Evolutionary conservation across 805 yeast species (phyloP), one percentile per base, ranked within the genome.

Genomic region (Metschnikowia lachancei): DNA sequence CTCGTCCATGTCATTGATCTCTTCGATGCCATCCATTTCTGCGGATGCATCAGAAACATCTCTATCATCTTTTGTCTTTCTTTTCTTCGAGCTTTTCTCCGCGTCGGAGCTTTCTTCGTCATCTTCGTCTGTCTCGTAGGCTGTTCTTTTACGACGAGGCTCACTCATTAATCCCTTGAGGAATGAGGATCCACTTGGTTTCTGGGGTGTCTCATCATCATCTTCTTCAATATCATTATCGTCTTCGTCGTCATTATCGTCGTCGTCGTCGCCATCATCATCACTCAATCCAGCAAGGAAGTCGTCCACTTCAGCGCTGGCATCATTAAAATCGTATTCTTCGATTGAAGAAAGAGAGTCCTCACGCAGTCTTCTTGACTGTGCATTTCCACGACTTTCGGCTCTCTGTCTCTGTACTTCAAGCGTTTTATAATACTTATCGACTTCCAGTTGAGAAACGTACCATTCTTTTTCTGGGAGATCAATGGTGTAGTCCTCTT

Each of bases 401-500:
- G 46, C 51, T 41, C 47, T 46, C 32, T 56, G 58, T 40, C 49
- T 50, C 41, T 57, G 62, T 3, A 39, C 39, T 19, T 61, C 63
- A 14, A 69, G 55, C 2, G 62, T 64, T 41, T 54, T 62, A 48
- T 69, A 55, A 57, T 76, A 78, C 51, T 67, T 70, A 36, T 69
- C 70, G 17, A 71, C 59, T 46, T 77, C 85, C 39, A 67, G 72
- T 2, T 71, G 70, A 16, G 75, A 62, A 31, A 74, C 70, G 13
- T 74, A 60, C 60, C 76, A 62, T 31, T 67, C 69, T 31, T 70
- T 73, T 1, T 75, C 76, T 17, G 75, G 73, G 4, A 72, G 74
- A 5, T 74, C 66, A 16, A 90, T 69, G 34, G 72, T 62, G 59
- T 73, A 91, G 3, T 77, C 80, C 2, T 62, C 70, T 52, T 85